Base-by-base conservation (phyloP, 2,329 filamentous ascomycete species). In the Spiromastix sp. region DNA sequence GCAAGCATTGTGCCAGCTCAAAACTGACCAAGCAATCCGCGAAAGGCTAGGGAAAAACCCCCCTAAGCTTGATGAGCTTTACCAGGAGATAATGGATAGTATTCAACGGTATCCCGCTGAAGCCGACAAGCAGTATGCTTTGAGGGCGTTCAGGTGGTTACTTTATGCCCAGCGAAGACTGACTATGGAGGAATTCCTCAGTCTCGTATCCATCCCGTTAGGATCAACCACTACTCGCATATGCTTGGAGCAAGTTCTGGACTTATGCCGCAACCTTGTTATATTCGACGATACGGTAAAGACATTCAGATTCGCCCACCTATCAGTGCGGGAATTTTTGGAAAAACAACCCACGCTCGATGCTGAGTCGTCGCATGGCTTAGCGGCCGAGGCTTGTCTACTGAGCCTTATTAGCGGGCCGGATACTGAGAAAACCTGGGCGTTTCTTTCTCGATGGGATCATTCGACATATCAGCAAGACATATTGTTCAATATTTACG, bases 251-350 rank as follows among this genome's bases (percentile, higher is more conserved):
- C 15, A 43, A 13, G 24, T 53, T 4, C 38, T 50, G 11, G 32
- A 48, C 10, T 37, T 51, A 18, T 54, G 48, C 38, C 43, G 43
- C 28, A 54, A 56, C 28, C 45, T 57, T 10, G 33, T 57, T 10
- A 38, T 50, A 15, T 42, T 48, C 30, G 51, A 57, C 32, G 27
- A 32, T 13, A 28, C 46, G 19, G 30, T 47, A 8, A 40, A 50
- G 27, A 41, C 36, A 2, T 54, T 57, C 41, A 47, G 46, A 8
- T 56, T 56, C 37, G 44, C 48, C 16, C 54, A 57, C 43, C 35
- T 52, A n/a, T 56, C 54, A 1, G 51, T 56, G 2, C 38, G 40
- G 20, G 54, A 56, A 34, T 56, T 39, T 22, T 35, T 57, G 5
- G 47, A 55, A 37, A 29, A n/a, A n/a, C n/a, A n/a, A n/a, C n/a